These are phyloP conservation scores for Talaromyces thailandensis DNA, from an alignment of 495 filamentous ascomycete genomes.

Conservation along the genomic window DNA sequence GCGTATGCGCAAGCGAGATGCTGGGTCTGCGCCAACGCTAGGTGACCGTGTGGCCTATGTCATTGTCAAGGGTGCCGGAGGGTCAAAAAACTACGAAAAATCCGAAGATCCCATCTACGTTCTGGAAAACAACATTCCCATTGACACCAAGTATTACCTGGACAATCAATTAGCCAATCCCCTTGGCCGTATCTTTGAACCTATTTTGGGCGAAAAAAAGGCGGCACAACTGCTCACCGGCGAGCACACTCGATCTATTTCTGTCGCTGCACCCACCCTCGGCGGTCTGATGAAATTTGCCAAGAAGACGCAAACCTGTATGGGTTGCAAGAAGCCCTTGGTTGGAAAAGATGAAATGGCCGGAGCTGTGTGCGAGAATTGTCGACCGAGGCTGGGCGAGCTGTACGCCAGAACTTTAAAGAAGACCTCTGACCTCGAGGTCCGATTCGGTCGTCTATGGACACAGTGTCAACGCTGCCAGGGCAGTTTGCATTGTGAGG, in stretches of 20 bases:
- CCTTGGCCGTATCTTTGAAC: slow-evolving; percentile 90
- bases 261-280: slow-evolving; percentile 77
- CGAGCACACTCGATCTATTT: slow-evolving; percentile 86
- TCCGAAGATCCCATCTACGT: slow-evolving; percentile 96
- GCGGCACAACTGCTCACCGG: slow-evolving; percentile 73
- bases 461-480: slow-evolving; percentile 98
- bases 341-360: slow-evolving; percentile 65
- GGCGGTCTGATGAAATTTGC: slow-evolving; percentile 98
- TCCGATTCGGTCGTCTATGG: slow-evolving; percentile 88
- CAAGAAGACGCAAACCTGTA: slow-evolving; percentile 94
- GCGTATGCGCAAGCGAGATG: slow-evolving; percentile 92
- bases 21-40: slow-evolving; percentile 86
- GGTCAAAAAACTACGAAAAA: slow-evolving; percentile 87
- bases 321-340: slow-evolving; percentile 97
- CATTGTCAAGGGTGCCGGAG: slow-evolving; percentile 84
- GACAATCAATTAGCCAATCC: slow-evolving; percentile 98
- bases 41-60: slow-evolving; percentile 98
- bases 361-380: slow-evolving; percentile 83
- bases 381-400: slow-evolving; percentile 77
- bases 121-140: slow-evolving; percentile 92
- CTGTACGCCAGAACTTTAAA: slow-evolving; percentile 85
- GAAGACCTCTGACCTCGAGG: slow-evolving; percentile 83
- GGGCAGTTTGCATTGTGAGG: slow-evolving; percentile 93
- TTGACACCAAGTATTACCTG: slow-evolving; percentile 98
- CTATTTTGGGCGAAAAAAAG: slow-evolving; percentile 88